Percentiles rank a stretch among this genome's conserved stretches.
Conservation (phyloP, 345 rosid species). For the Hibiscus tridactylites region DNA sequence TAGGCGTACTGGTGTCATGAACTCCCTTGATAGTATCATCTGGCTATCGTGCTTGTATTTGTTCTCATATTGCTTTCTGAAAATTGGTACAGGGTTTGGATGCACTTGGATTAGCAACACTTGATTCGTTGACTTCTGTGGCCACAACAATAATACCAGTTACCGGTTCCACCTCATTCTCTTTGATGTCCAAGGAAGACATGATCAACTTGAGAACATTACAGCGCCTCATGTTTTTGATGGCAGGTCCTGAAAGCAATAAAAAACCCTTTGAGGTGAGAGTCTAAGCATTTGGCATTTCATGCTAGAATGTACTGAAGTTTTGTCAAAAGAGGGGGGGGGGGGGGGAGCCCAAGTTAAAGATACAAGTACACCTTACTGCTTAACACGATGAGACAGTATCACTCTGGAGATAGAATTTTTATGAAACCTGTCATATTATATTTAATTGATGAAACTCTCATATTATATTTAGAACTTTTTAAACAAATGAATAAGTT, state of each 20-base stretch:
- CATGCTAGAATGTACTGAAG: not conserved
- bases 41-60: not conserved
- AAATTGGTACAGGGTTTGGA: conserved; percentile 63
- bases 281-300: not conserved
- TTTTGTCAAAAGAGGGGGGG: not conserved
- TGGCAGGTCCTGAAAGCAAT: conserved; percentile 41
- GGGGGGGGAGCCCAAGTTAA: not conserved
- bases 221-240: conserved; percentile 51
- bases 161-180: conserved; percentile 28
- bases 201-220: conserved; percentile 58
- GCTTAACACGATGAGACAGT: not conserved
- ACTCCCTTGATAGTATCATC: not conserved
- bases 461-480: not conserved
- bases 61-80: conserved; percentile 9
- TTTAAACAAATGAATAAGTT: not conserved
- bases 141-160: conserved; percentile 42
- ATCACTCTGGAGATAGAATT: not conserved
- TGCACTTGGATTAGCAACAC: conserved; percentile 75
- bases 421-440: not conserved
- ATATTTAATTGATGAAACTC: not conserved
- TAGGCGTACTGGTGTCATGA: not conserved
- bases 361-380: not conserved
- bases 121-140: conserved; percentile 53
- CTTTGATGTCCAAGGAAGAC: conserved; percentile 71
- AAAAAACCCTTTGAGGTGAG: conserved; percentile 35